Conservation (phyloP, 139 green algal species). For the Parachlorella kessleri region DNA sequence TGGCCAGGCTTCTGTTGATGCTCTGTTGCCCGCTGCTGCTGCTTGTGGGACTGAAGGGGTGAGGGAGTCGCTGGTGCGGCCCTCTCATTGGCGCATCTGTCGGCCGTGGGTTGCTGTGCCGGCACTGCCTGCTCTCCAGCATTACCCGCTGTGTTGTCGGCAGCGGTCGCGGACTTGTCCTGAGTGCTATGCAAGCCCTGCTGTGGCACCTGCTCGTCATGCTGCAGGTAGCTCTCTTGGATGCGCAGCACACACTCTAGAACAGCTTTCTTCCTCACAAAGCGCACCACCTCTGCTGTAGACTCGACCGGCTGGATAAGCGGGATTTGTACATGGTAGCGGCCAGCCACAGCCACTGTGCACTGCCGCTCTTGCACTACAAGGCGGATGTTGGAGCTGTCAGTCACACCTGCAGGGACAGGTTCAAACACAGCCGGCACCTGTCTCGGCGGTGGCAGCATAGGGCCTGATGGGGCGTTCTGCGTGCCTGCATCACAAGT, state of each 20-base stretch:
- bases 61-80: neutral
- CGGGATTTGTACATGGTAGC: constrained; percentile 11
- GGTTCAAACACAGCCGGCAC: too few species aligned
- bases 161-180: too few species aligned
- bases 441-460: too few species aligned
- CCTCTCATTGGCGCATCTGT: neutral
- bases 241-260: neutral
- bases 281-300: constrained; percentile 6
- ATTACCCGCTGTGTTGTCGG: too few species aligned
- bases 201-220: neutral
- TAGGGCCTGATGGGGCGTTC: too few species aligned
- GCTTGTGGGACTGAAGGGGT: neutral
- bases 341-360: constrained; percentile 7
- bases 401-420: constrained; percentile 11
- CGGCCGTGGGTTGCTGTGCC: neutral
- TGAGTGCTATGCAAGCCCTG: too few species aligned
- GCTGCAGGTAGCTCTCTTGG: neutral
- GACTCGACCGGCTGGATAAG: neutral
- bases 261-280: neutral
- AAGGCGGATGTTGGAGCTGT: constrained; percentile 2
- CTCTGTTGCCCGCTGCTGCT: neutral
- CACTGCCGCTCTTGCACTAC: neutral
- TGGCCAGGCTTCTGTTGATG: too few species aligned
- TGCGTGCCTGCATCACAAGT: too few species aligned
- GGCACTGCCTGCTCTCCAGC: too few species aligned